These are phyloP conservation scores for Entomophthora muscae DNA, from an alignment of 371 early-diverging fungal genomes.

Conservation along the genomic window DNA sequence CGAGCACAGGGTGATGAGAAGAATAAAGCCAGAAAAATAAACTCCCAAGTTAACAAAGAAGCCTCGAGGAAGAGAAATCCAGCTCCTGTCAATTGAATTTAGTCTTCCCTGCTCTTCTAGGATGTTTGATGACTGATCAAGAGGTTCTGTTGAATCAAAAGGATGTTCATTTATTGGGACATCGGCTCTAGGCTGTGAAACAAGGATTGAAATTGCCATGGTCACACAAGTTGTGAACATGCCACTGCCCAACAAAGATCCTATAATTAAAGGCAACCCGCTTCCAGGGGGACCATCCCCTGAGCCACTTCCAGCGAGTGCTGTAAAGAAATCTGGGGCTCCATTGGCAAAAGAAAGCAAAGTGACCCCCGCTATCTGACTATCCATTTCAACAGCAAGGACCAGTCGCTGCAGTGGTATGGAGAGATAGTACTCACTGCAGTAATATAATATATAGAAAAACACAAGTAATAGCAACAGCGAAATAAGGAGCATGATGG, in stretches of 20 bases:
- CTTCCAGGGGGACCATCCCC: conserved; percentile 5
- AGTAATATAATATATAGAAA: background rate
- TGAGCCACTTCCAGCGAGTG: conserved; percentile 7
- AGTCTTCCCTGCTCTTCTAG: background rate
- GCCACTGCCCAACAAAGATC: conserved; percentile 10
- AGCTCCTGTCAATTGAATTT: background rate
- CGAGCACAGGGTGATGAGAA: background rate
- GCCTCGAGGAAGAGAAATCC: background rate
- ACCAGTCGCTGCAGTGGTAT: background rate
- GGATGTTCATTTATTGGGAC: background rate
- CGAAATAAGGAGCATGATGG: background rate
- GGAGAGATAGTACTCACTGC: background rate
- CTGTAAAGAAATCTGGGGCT: conserved; percentile 14
- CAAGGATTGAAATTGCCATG: conserved; percentile 7
- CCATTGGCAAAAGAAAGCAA: conserved; percentile 13
- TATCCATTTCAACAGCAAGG: background rate
- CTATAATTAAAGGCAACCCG: conserved; percentile 7
- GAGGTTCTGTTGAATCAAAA: background rate
- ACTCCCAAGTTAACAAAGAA: background rate
- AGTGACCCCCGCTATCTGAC: conserved; percentile 12
- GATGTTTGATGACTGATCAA: no score
- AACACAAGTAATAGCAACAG: background rate
- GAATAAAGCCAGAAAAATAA: background rate
- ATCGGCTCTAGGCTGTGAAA: background rate
- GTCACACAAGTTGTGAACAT: conserved; percentile 9